Base-by-base conservation (phyloP, 495 filamentous ascomycete species). In the Trichocladium antarcticum region DNA sequence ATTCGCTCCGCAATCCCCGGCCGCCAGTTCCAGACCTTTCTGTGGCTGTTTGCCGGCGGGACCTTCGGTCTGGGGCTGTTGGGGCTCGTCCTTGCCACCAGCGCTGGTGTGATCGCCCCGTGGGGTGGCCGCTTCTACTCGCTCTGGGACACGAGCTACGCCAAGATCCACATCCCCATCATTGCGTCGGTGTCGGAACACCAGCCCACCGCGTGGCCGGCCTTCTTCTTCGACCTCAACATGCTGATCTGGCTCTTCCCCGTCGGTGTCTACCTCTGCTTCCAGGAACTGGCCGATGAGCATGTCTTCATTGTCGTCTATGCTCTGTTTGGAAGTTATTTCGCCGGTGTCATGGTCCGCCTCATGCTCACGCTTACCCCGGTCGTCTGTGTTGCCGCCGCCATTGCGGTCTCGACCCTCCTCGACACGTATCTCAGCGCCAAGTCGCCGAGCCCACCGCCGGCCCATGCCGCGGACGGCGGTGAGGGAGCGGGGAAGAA, bases 71-170 rank as follows among this genome's bases (percentile, higher is more conserved):
- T 93, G 36, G 79, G 77, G 20, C 42, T 75, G 11, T 42, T 64
- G 15, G 82, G 75, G 22, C 76, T 99, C 32, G 80, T 97, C 35
- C 67, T 86, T 19, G 78, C 96, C 42, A 94, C 89, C 12, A 76
- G 89, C 36, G 77, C 84, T 4, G 93, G 93, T 31, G 81, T 89
- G 49, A 90, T 99, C 67, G 93, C 93, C 29, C 93, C 93, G 6
- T 99, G 93, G 93, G 88, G 86, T 59, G 93, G 93, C 47, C 92
- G 93, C 48, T 99, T 99, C 75, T 99, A 99, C 70, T 99, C 93
- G 0, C 79, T 99, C 29, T 99, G 89, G 89, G 93, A 99, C 68
- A 99, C 93, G 9, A 87, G 86, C 56, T 99, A 99, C 63, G 93
- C 93, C 57, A 99, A 99, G 72, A 93, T 97, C 51, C 93, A 99